Evolutionary conservation across 2,329 filamentous ascomycete genomes (phyloP).

Genomic region (Cryphonectria parasitica): DNA sequence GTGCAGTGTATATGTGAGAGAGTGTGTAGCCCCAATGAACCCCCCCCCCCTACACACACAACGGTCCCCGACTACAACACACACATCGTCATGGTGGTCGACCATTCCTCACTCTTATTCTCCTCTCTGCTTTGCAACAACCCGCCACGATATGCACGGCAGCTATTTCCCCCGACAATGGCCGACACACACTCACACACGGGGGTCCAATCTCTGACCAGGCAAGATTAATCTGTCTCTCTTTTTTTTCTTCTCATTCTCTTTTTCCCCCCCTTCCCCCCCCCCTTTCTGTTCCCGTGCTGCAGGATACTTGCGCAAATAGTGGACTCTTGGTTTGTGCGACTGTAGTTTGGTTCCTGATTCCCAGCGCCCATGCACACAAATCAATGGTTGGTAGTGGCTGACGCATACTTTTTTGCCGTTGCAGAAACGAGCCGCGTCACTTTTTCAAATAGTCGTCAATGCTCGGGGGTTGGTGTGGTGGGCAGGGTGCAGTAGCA

Average conservation of each 20-base stretch:
- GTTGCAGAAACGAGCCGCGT: slow-evolving; percentile 11
- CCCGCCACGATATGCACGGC: not conserved
- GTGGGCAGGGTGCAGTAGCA: slow-evolving; percentile 1
- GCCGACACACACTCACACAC: not conserved
- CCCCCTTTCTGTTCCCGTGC: not conserved
- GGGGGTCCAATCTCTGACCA: not conserved
- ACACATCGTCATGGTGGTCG: too few relatives aligned
- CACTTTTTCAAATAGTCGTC: slow-evolving; percentile 3
- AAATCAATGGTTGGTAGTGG: not conserved
- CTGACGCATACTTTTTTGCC: not conserved
- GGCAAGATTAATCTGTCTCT: not conserved
- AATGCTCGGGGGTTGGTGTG: not conserved
- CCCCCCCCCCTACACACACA: not conserved
- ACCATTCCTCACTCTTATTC: too few relatives aligned
- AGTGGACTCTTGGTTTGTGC: not conserved
- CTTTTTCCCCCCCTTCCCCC: too few relatives aligned
- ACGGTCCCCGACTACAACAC: not conserved
- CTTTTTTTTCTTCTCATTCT: not conserved
- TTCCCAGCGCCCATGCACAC: not conserved
- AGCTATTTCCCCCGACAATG: not conserved
- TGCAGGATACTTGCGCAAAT: slow-evolving; percentile 8
- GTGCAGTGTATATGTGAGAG: too few relatives aligned
- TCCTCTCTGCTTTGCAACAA: not conserved
- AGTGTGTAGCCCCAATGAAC: not conserved
- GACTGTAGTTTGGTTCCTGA: not conserved